Base-by-base conservation (phyloP, 306 rosid species). In the Trifolium subterraneum region DNA sequence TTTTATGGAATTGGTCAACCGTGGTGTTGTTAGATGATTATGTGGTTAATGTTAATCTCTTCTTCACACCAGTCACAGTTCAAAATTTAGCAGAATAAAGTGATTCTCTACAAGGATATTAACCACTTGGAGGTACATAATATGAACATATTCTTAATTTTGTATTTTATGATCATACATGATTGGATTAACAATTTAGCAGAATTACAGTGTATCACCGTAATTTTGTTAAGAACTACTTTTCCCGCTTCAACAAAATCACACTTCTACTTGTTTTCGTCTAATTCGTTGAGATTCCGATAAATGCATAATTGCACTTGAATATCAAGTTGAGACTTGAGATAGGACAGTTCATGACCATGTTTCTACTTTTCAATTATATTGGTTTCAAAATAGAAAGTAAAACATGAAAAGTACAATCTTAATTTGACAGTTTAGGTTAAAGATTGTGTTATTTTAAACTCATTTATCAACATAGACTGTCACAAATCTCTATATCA, bases 1-100 rank as follows among this genome's bases (percentile, higher is more conserved):
- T 25, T 81, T 79, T 79, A 48, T 19, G 82, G 88, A 87, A 23
- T 79, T 82, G 89, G 83, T 86, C 10, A 79, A 83, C 52, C 60
- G 82, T 4, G 78, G 87, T 25, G 81, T 68, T 25, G 81, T 68
- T 31, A 81, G 79, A 73, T 70, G 45, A 25, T 58, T 16, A 59
- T 59, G 6, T 72, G 74, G 23, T 50, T 64, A 25, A 63, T 81
- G 67, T 70, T 59, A 29, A 42, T 41, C 54, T 42, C 79, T 64
- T 83, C 51, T 75, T 72, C 79, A 71, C 76, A 71, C 76, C 79
- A 75, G 51, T 72, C 77, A 52, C 79, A 65, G 72, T 60, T 59
- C 63, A 75, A 71, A 74, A 84, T 25, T 63, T 58, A 77, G 79
- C 51, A 48, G 65, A 76, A 41, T 35, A 77, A 69, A 50, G 59